phyloP scores from a whole-genome alignment of 1,284 basidiomycete genomes.

The Rhodofomes roseus region DNA sequence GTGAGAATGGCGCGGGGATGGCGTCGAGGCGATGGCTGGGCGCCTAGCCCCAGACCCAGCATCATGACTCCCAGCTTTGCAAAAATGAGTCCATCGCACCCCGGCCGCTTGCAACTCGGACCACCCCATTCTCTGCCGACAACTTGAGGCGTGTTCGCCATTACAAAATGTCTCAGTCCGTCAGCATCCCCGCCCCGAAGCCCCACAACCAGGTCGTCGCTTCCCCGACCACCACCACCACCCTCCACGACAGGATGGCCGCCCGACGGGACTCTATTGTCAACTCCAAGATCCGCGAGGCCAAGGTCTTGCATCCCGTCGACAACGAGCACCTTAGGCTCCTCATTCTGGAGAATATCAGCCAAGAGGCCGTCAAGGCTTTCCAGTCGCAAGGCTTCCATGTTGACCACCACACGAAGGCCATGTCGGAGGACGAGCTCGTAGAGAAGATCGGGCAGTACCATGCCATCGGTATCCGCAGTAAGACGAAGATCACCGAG shows the following conservation, averaged over 20 bases:
- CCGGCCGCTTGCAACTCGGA: neutral
- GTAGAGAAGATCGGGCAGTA: conserved; percentile 84
- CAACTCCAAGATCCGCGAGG: conserved; percentile 39
- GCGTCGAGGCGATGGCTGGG: neutral
- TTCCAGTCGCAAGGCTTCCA: conserved; percentile 87
- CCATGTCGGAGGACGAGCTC: conserved; percentile 92
- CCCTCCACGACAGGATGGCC: conserved; percentile 44
- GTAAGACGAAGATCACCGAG: conserved; percentile 95
- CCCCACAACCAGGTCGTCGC: conserved; percentile 32
- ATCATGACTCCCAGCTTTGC: conserved; percentile 1
- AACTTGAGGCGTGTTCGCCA: neutral
- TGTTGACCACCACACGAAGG: conserved; percentile 88
- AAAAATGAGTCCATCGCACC: neutral
- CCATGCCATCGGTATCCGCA: conserved; percentile 94
- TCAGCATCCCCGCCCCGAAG: conserved; percentile 36
- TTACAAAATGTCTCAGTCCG: conserved; percentile 29
- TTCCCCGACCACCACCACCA: conserved; percentile 42
- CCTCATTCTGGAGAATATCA: conserved; percentile 94
- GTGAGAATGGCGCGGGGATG: neutral
- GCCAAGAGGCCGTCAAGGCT: conserved; percentile 81
- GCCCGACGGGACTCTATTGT: conserved; percentile 24
- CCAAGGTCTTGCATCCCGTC: conserved; percentile 71
- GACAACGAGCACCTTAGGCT: conserved; percentile 77
- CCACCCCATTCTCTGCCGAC: neutral
- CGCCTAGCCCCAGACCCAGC: neutral